Evolutionary conservation across 2,329 filamentous ascomycete species (phyloP).

Genomic region (Cladophialophora exuberans): DNA sequence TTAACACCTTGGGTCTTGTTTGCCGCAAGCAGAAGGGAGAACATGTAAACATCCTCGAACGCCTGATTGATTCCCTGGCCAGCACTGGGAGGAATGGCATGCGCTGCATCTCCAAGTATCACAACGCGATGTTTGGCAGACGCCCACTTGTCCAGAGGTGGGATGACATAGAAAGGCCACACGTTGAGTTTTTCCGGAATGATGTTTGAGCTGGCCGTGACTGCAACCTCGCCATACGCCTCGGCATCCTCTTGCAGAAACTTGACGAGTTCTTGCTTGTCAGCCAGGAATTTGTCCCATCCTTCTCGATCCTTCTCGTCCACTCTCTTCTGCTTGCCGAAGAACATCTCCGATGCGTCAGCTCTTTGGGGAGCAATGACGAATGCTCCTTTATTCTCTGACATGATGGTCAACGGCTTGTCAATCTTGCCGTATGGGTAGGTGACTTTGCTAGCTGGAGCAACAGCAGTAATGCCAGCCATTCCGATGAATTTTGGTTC

Average conservation of each 20-base stretch:
- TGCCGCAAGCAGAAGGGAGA: slow-evolving; percentile 46
- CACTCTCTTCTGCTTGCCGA: slow-evolving; percentile 41
- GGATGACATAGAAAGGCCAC: slow-evolving; percentile 57
- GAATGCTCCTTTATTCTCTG: slow-evolving; percentile 38
- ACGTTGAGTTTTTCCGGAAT: slow-evolving; percentile 36
- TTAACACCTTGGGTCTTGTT: slow-evolving; percentile 11
- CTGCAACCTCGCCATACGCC: slow-evolving; percentile 17
- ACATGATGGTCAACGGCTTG: slow-evolving; percentile 23
- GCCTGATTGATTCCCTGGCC: slow-evolving; percentile 62
- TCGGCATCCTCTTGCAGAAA: slow-evolving; percentile 27
- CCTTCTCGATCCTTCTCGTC: slow-evolving; percentile 39
- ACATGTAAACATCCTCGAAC: slow-evolving; percentile 57
- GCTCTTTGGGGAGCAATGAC: slow-evolving; percentile 44
- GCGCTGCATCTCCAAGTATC: slow-evolving; percentile 61
- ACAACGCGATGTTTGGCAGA: slow-evolving; percentile 55
- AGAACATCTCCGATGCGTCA: slow-evolving; percentile 40
- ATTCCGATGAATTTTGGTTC: slow-evolving; percentile 56
- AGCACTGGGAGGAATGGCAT: slow-evolving; percentile 58
- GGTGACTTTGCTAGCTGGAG: slow-evolving; percentile 18
- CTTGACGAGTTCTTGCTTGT: slow-evolving; percentile 35
- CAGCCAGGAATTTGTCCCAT: slow-evolving; percentile 39
- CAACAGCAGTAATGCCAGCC: slow-evolving; percentile 42
- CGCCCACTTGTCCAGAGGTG: slow-evolving; percentile 53
- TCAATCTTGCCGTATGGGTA: slow-evolving; percentile 14
- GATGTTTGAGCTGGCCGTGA: slow-evolving; percentile 23